phyloP scores from a whole-genome alignment of 2,329 filamentous ascomycete genomes.

The Penicillium griseofulvum region DNA sequence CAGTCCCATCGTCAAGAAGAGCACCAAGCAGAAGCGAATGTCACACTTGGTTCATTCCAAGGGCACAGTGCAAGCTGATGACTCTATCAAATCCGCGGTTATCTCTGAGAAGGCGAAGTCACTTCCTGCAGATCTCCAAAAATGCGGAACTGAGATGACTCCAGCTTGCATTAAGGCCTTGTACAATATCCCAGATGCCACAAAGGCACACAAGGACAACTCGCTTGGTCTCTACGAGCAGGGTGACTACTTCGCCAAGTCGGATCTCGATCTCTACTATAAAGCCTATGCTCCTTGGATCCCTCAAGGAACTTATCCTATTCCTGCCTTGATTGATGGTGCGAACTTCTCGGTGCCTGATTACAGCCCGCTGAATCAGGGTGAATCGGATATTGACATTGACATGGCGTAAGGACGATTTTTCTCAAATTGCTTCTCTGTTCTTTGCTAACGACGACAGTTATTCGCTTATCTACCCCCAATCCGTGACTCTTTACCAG shows the following conservation, averaged over 20 bases:
- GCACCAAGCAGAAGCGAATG: slow-evolving; percentile 19
- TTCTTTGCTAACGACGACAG: slow-evolving; percentile 1
- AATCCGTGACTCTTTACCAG: slow-evolving; percentile 52
- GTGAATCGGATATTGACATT: slow-evolving; percentile 56
- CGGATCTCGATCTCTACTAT: slow-evolving; percentile 52
- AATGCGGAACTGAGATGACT: slow-evolving; percentile 57
- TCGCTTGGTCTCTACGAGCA: slow-evolving; percentile 55
- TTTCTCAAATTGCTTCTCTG: not conserved
- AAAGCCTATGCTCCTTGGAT: slow-evolving; percentile 44
- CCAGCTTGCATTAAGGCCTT: slow-evolving; percentile 55
- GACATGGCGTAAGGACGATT: slow-evolving; percentile 47
- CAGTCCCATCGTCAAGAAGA: slow-evolving; percentile 29
- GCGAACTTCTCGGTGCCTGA: slow-evolving; percentile 42
- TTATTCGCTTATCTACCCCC: slow-evolving; percentile 52
- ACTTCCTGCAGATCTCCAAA: slow-evolving; percentile 31
- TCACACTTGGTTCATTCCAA: slow-evolving; percentile 19
- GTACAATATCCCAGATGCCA: slow-evolving; percentile 46
- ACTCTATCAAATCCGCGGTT: not conserved
- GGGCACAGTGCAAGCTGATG: not conserved
- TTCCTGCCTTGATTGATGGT: slow-evolving; percentile 47
- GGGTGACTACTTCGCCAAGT: slow-evolving; percentile 52
- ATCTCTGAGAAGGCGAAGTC: slow-evolving; percentile 17
- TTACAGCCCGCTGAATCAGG: slow-evolving; percentile 34
- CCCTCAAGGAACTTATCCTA: slow-evolving; percentile 45
- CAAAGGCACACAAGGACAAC: slow-evolving; percentile 45